Base-by-base conservation (phyloP, 2,329 filamentous ascomycete genomes). In the Cladosporium colombiae region DNA sequence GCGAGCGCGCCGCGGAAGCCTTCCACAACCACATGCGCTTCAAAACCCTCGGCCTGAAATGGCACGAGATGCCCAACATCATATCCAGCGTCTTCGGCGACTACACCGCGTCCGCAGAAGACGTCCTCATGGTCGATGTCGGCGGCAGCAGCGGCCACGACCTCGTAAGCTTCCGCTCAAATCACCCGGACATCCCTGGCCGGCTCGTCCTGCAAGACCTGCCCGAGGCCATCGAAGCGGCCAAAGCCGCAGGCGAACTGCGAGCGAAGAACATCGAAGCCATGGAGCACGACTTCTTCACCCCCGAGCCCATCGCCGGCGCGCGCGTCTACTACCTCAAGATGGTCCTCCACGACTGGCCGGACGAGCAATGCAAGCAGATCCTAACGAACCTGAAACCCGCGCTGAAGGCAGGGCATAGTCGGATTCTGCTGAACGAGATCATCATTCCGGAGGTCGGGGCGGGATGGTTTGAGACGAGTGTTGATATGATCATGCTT, bases 251-350 rank as follows among this genome's bases (percentile, higher is more conserved):
- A 63, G 65, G 67, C 35, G 60, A 62, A n/a, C 52, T 68, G 5
- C 59, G 67, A 21, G 11, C 16, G 4, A 21, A n/a, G 14, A 27
- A 52, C 53, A 68, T 74, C 53, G 70, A 72, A 49, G 53, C 49
- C 13, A 58, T 70, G 31, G 55, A 57, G 7, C 76, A 78, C 61
- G 75, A 78, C 61, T 73, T 78, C 50, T 76, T 74, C 66, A 74
- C 72, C 0, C 70, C 73, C 11, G 74, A 77, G 55, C 68, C 69
- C 7, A 68, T 78, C 10, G 33, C 70, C 46, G 74, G 71, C 33
- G 69, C 70, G 16, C 35, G 61, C 16, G 67, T 62, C 2, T 70
- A 70, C 52, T 70, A 66, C 27, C 49, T 68, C 13, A 60, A 67
- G 8, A 52, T 50, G 37, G 62, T 71, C 1, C 59, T 70, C 3